phyloP scores from a whole-genome alignment of 139 green algal genomes.

The Chlamydomonas sp. region DNA sequence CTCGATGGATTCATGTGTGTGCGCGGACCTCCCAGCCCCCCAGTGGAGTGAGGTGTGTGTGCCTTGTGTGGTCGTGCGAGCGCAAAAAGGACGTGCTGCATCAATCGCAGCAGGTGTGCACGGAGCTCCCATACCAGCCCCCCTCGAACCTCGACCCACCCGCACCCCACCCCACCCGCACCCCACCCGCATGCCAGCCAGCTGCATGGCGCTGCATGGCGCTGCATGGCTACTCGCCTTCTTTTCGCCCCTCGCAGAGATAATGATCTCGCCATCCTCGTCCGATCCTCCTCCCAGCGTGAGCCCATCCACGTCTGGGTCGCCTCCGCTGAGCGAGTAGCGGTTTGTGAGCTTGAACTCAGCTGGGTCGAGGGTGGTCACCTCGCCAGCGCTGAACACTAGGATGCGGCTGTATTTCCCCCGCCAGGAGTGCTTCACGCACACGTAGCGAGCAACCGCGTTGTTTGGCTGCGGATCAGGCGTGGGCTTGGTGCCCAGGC shows the following conservation, averaged over 20 bases:
- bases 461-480: slow-evolving; percentile 27
- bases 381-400: slow-evolving; percentile 50
- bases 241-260: slow-evolving; percentile 58
- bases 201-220: no score
- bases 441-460: slow-evolving; percentile 55
- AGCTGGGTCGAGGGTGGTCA: slow-evolving; percentile 73
- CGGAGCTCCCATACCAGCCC: no score
- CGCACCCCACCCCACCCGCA: no score
- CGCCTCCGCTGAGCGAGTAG: slow-evolving; percentile 53
- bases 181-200: no score
- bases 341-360: slow-evolving; percentile 57
- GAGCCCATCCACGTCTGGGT: slow-evolving; percentile 39
- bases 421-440: slow-evolving; percentile 74
- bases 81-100: no score
- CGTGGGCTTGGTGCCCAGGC: no score
- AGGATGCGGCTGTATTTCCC: slow-evolving; percentile 67
- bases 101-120: no score
- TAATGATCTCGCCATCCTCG: slow-evolving; percentile 51
- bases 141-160: no score
- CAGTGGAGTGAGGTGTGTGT: no score
- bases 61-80: no score
- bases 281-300: slow-evolving; percentile 33
- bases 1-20: no score
- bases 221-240: slow-evolving; percentile 40
- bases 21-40: no score